These are phyloP conservation scores for Tephrocybe sp. DNA, from an alignment of 768 basidiomycete genomes.

Conservation along the genomic window DNA sequence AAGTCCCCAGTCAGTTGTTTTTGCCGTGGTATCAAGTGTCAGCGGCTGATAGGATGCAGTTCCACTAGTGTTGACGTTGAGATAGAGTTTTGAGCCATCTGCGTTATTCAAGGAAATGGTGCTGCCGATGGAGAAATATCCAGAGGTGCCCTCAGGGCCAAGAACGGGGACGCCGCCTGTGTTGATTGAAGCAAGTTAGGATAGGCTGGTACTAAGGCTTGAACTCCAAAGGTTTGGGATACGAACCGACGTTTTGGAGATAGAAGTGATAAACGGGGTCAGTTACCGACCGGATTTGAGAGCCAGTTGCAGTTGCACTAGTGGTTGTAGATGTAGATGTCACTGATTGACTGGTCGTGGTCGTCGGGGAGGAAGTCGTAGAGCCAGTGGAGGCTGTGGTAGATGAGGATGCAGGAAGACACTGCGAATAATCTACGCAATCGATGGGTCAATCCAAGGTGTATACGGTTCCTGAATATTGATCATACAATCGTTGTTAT, in stretches of 20 bases:
- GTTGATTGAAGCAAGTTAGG: background rate
- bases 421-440: conserved; percentile 49
- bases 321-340: conserved; percentile 27
- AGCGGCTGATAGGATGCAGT: conserved; percentile 48
- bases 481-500: conserved; percentile 37
- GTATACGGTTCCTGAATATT: background rate
- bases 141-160: conserved; percentile 49
- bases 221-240: background rate
- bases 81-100: conserved; percentile 40
- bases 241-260: conserved; percentile 45
- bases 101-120: conserved; percentile 43
- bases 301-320: conserved; percentile 36
- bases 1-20: conserved; percentile 52
- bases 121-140: conserved; percentile 46
- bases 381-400: conserved; percentile 27
- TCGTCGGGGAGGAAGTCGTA: conserved; percentile 20
- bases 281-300: conserved; percentile 51
- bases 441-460: background rate
- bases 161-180: conserved; percentile 46
- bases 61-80: conserved; percentile 43
- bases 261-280: conserved; percentile 57
- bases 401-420: conserved; percentile 35
- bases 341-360: conserved; percentile 25
- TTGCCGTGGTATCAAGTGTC: conserved; percentile 41
- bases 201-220: background rate